Evolutionary conservation across 148 eudicot species (phyloP).

Genomic region (Linanthus parryae): DNA sequence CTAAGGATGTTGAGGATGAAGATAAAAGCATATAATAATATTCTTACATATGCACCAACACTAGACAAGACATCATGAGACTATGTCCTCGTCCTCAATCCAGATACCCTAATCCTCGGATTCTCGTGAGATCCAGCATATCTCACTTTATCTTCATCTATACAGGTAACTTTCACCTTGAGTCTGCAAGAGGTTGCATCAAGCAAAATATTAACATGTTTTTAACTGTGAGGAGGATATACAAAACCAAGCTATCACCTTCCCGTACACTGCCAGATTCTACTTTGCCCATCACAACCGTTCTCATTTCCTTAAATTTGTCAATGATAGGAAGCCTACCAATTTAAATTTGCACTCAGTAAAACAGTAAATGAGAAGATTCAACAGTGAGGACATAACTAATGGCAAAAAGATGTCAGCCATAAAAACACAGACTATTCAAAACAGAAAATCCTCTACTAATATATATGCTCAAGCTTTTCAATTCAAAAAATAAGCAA

Average conservation of each 20-base stretch:
- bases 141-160: slow-evolving; percentile 73
- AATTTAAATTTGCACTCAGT: not conserved
- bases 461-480: too few relatives aligned
- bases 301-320: slow-evolving; percentile 89
- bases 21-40: too few relatives aligned
- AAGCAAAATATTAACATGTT: too few relatives aligned
- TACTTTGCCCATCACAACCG: slow-evolving; percentile 89
- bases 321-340: slow-evolving; percentile 74
- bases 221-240: too few relatives aligned
- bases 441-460: too few relatives aligned
- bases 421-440: not conserved
- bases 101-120: slow-evolving; percentile 68
- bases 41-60: too few relatives aligned
- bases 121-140: slow-evolving; percentile 90
- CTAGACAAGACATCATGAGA: slow-evolving; percentile 70
- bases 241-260: slow-evolving; percentile 70
- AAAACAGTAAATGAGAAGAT: too few relatives aligned
- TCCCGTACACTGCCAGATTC: slow-evolving; percentile 84
- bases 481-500: too few relatives aligned
- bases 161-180: slow-evolving; percentile 69
- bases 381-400: not conserved
- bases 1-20: too few relatives aligned
- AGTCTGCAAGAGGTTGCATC: slow-evolving; percentile 41
- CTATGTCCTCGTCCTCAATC: slow-evolving; percentile 80
- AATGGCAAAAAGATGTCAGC: not conserved